Evolutionary conservation across 2,329 filamentous ascomycete species (phyloP).

Genomic region (Fusarium dimerum): DNA sequence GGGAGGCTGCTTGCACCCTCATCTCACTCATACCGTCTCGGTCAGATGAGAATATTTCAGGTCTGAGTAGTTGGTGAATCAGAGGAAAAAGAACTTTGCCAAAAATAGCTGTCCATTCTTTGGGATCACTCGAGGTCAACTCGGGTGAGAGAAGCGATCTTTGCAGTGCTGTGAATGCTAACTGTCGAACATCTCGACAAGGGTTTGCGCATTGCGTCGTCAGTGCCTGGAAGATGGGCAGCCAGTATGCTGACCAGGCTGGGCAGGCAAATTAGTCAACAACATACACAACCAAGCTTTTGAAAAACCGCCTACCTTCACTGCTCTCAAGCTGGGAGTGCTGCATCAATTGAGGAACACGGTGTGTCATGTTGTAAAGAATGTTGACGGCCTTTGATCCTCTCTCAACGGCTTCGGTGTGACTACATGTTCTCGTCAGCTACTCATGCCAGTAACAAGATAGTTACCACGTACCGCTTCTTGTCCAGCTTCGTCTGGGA

Average conservation of each 20-base stretch:
- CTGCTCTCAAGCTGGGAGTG: slow-evolving; percentile 88
- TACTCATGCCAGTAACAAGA: neutral
- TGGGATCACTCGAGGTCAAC: slow-evolving; percentile 78
- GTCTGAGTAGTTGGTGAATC: slow-evolving; percentile 83
- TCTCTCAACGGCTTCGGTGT: slow-evolving; percentile 63
- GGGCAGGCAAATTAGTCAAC: slow-evolving; percentile 12
- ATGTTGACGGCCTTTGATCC: slow-evolving; percentile 80
- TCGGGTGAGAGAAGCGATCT: slow-evolving; percentile 82
- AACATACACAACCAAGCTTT: neutral
- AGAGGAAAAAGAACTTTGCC: slow-evolving; percentile 91
- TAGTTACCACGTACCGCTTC: slow-evolving; percentile 23
- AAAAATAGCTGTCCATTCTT: slow-evolving; percentile 95
- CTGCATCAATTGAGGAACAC: slow-evolving; percentile 84
- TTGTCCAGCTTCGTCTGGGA: slow-evolving; percentile 25
- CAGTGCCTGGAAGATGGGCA: slow-evolving; percentile 86
- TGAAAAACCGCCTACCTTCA: slow-evolving; percentile 59
- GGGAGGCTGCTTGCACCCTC: slow-evolving; percentile 83
- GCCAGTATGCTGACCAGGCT: slow-evolving; percentile 98
- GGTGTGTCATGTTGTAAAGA: slow-evolving; percentile 77
- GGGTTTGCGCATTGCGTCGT: slow-evolving; percentile 92
- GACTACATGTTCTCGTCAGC: slow-evolving; percentile 21
- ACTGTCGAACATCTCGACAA: slow-evolving; percentile 86
- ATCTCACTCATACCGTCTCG: slow-evolving; percentile 94
- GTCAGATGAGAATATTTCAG: slow-evolving; percentile 91
- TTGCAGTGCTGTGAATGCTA: slow-evolving; percentile 84